Base-by-base conservation (phyloP, 768 basidiomycete species). In the Trametes villosa region DNA sequence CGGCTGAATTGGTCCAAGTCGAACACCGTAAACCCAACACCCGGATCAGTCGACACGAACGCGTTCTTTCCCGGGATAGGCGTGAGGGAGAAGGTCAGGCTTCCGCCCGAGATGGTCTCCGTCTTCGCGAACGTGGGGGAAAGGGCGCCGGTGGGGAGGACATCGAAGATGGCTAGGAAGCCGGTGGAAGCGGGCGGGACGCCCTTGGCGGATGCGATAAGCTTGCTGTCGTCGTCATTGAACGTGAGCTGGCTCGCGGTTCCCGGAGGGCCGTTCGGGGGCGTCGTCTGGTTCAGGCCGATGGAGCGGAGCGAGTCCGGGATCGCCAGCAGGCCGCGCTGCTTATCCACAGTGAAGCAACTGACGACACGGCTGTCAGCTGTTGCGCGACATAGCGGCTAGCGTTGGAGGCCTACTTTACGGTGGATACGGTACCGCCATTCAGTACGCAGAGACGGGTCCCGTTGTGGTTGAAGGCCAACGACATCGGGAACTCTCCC, bases 111-210 rank as follows among this genome's bases (percentile, higher is more conserved):
- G 4, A 75, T 60, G 9, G 79, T 75, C 15, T 70, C 64, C 22
- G 79, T 62, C 8, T 70, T 66, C 57, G 67, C 67, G 71, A 78
- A 78, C 53, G 79, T 70, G 30, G 65, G 24, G 2, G 82, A 81
- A 31, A 83, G 76, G 11, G 78, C 76, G 24, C 78, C 80, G 55
- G 80, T 76, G 11, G 59, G 45, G 11, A 69, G 73, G 52, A 84
- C 71, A 56, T 81, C 77, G 79, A 79, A 85, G n/a, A 77, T 73
- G 11, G 83, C 82, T 53, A 85, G 71, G 71, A 81, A 81, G 20
- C 82, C 82, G n/a, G n/a, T n/a, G n/a, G 27, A 8, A 78, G 79
- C 20, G 1, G 80, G 77, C 9, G 81, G 80, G 12, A 73, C 62
- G 24, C 81, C 82, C 66, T 83, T 83, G 65, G 82, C 76, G 18